Evolutionary conservation across 371 early-diverging fungal genomes (phyloP).

Genomic region (Phascolomyces articulosus): DNA sequence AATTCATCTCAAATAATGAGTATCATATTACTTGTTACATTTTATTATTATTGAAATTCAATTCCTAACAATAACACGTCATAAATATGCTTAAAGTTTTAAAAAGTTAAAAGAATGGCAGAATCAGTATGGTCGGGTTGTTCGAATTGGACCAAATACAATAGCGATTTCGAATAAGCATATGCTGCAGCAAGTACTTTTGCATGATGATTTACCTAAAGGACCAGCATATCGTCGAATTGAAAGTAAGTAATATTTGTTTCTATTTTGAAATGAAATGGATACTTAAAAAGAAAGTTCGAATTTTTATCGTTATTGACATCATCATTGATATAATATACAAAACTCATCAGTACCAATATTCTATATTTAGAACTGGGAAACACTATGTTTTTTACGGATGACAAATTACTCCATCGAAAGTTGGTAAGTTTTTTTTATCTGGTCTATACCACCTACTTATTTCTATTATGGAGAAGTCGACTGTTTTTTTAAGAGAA

Average conservation of each 20-base stretch:
- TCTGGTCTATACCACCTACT: too few relatives aligned
- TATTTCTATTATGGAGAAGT: background rate
- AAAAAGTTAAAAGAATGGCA: conserved; percentile 10
- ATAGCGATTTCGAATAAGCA: conserved; percentile 28
- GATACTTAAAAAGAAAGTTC: background rate
- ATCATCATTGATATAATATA: too few relatives aligned
- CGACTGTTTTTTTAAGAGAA: conserved; percentile 51
- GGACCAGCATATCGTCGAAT: conserved; percentile 9
- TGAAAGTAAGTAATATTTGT: background rate
- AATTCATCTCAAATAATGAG: too few relatives aligned
- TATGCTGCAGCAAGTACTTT: conserved; percentile 32
- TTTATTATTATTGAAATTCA: too few relatives aligned
- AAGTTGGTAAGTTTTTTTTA: conserved; percentile 28
- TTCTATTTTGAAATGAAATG: too few relatives aligned
- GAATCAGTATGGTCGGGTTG: conserved; percentile 24
- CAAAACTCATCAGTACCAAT: too few relatives aligned
- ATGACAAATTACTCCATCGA: conserved; percentile 30
- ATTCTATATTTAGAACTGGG: conserved; percentile 1
- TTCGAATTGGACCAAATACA: conserved; percentile 16
- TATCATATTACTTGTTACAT: too few relatives aligned
- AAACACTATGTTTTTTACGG: conserved; percentile 27
- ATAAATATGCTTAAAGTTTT: too few relatives aligned
- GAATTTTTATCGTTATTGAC: too few relatives aligned
- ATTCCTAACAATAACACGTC: too few relatives aligned
- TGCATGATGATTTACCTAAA: conserved; percentile 18